A percentile compares a stretch with the other conserved stretches of the same genome.
phyloP scores from a whole-genome alignment of 805 yeast genomes.

The Starmerella apicola region DNA sequence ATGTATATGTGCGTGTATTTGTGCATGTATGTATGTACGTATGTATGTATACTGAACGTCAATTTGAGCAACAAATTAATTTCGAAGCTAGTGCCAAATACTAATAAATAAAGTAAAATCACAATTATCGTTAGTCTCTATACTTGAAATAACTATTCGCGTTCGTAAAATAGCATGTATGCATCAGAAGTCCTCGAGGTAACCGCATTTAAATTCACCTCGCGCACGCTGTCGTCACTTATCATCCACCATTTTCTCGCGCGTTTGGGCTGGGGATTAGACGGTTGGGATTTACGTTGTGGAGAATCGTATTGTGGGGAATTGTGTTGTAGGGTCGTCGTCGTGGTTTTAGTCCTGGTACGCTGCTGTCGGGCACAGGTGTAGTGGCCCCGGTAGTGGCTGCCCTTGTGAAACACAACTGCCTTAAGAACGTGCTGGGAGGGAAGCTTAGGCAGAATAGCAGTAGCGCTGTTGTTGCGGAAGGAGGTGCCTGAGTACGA shows the following conservation, averaged over 20 bases:
- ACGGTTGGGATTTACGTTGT: constrained; percentile 41
- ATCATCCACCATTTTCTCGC: constrained; percentile 69
- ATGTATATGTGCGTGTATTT: too few relatives aligned
- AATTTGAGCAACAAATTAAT: too few relatives aligned
- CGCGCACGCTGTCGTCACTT: constrained; percentile 62
- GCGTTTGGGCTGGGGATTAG: constrained; percentile 19
- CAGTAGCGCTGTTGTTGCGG: constrained; percentile 63
- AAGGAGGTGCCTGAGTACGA: constrained; percentile 55
- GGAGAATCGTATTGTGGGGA: too few relatives aligned
- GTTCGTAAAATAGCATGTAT: constrained; percentile 75
- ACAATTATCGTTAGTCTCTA: too few relatives aligned
- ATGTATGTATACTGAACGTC: too few relatives aligned
- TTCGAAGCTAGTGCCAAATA: too few relatives aligned
- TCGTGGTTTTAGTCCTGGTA: constrained; percentile 3
- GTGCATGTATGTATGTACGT: too few relatives aligned
- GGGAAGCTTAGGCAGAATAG: constrained; percentile 37
- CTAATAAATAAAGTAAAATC: too few relatives aligned
- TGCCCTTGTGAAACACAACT: constrained; percentile 73
- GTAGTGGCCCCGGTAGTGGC: constrained; percentile 81
- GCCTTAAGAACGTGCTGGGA: constrained; percentile 51
- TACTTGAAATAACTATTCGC: constrained; percentile 18
- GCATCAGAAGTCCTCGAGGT: constrained; percentile 62
- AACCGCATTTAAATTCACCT: constrained; percentile 45
- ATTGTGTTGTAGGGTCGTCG: too few relatives aligned
- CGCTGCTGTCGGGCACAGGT: constrained; percentile 57